Evolutionary conservation across 75 land plant genomes (phyloP).

Genomic region (Sequoia sempervirens): DNA sequence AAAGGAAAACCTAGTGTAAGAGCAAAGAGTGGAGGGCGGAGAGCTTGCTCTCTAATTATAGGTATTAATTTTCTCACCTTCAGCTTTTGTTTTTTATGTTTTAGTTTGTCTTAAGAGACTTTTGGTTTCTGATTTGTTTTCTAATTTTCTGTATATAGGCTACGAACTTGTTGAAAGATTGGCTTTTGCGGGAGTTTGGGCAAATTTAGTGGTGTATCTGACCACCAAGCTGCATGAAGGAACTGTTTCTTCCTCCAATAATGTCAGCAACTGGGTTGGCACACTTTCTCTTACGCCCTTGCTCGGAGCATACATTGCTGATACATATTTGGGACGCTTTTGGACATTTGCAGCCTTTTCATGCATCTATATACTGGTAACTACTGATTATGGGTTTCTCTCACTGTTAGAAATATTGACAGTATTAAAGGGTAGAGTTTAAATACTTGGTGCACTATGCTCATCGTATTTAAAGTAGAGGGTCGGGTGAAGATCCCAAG

Average conservation of each 20-base stretch:
- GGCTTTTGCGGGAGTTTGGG: constrained; percentile 65
- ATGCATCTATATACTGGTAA: constrained; percentile 22
- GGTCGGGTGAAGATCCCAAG: too few relatives aligned
- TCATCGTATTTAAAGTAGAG: too few relatives aligned
- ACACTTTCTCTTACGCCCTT: constrained; percentile 31
- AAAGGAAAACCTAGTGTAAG: constrained; percentile 20
- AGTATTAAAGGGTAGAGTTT: background rate
- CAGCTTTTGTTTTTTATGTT: background rate
- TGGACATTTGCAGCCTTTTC: constrained; percentile 31
- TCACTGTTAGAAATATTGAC: background rate
- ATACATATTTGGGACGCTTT: constrained; percentile 27
- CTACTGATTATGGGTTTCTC: background rate
- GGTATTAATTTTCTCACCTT: constrained; percentile 5
- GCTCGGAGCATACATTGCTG: constrained; percentile 32
- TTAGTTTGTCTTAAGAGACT: background rate
- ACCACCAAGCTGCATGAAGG: constrained; percentile 64
- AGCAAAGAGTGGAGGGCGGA: constrained; percentile 32
- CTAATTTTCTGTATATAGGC: constrained; percentile 19
- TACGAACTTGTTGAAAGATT: constrained; percentile 72
- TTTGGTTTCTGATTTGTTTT: background rate
- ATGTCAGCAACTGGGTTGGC: constrained; percentile 33
- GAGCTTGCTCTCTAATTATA: constrained; percentile 26
- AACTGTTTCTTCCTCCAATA: constrained; percentile 25
- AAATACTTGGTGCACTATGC: too few relatives aligned
- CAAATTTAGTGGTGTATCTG: constrained; percentile 61